These are phyloP conservation scores for Kingdonia uniflora DNA, from an alignment of 164 flowering plant species.

Conservation along the genomic window DNA sequence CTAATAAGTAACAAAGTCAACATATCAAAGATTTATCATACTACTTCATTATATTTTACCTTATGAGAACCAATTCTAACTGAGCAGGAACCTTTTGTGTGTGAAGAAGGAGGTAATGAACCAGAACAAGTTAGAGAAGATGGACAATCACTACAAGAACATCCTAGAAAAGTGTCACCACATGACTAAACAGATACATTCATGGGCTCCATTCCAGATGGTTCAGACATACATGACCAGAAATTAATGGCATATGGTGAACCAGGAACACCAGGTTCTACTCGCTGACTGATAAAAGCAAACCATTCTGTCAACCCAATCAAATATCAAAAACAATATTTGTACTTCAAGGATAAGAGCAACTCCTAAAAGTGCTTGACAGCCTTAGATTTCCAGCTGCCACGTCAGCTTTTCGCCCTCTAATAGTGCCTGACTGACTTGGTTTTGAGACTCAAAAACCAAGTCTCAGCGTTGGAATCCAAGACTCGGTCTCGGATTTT, in stretches of 20 bases:
- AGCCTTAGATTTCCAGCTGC: too few relatives aligned
- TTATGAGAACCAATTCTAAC: constrained; percentile 65
- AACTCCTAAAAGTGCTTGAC: too few relatives aligned
- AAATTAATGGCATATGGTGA: constrained; percentile 87
- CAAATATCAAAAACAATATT: too few relatives aligned
- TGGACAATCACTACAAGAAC: constrained; percentile 99
- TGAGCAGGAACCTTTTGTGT: constrained; percentile 45
- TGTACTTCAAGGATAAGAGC: too few relatives aligned
- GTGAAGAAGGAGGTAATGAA: constrained; percentile 42
- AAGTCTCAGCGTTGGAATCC: too few relatives aligned
- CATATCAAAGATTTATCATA: too few relatives aligned
- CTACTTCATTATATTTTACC: constrained; percentile 27
- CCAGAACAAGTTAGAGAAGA: constrained; percentile 59
- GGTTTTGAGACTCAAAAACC: too few relatives aligned
- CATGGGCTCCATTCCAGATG: constrained; percentile 88
- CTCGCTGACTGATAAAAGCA: constrained; percentile 71
- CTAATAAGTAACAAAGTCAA: too few relatives aligned
- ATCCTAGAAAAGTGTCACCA: constrained; percentile 82
- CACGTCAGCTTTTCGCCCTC: too few relatives aligned
- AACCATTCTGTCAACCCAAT: constrained; percentile 52
- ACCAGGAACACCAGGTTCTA: constrained; percentile 56
- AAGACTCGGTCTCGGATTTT: too few relatives aligned
- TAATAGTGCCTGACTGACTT: too few relatives aligned
- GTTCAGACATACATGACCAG: constrained; percentile 32
- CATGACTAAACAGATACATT: constrained; percentile 86